Evolutionary conservation across 1,139 yeast genomes (phyloP).

Genomic region (Hansenula lynferdii): DNA sequence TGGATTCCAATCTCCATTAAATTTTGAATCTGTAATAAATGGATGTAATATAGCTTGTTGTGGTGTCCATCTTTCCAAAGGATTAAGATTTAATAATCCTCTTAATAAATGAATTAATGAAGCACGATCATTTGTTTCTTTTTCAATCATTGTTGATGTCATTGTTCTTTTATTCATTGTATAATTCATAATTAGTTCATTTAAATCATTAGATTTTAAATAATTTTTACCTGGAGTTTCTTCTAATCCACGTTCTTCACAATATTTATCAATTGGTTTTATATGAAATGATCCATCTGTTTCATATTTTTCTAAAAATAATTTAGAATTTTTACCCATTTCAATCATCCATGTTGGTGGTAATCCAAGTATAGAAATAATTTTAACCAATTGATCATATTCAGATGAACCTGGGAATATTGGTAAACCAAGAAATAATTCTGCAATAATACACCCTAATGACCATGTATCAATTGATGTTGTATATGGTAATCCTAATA

Average conservation of each 20-base stretch:
- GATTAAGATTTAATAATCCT: conserved; percentile 79
- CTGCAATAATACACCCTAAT: conserved; percentile 94
- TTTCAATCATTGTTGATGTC: conserved; percentile 58
- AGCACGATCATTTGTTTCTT: conserved; percentile 68
- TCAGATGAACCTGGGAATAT: conserved; percentile 95
- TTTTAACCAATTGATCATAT: conserved; percentile 82
- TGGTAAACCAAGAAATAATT: conserved; percentile 87
- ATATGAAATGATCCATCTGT: conserved; percentile 35
- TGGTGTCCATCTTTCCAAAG: conserved; percentile 94
- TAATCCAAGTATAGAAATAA: conserved; percentile 74
- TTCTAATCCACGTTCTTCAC: conserved; percentile 45
- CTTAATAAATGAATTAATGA: conserved; percentile 72
- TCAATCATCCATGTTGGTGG: conserved; percentile 98
- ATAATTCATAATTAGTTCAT: conserved; percentile 75
- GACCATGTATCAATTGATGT: conserved; percentile 99
- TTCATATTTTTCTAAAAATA: conserved; percentile 54
- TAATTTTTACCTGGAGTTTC: conserved; percentile 86
- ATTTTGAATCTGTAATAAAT: conserved; percentile 56
- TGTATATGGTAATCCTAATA: conserved; percentile 85
- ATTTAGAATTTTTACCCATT: conserved; percentile 79
- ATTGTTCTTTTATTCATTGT: conserved; percentile 68
- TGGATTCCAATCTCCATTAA: conserved; percentile 42
- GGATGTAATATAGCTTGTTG: conserved; percentile 94
- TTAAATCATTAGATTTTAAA: conserved; percentile 66
- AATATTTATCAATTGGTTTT: conserved; percentile 57